Evolutionary conservation across 805 yeast genomes (phyloP).

Genomic region (Clavispora vitiphila): DNA sequence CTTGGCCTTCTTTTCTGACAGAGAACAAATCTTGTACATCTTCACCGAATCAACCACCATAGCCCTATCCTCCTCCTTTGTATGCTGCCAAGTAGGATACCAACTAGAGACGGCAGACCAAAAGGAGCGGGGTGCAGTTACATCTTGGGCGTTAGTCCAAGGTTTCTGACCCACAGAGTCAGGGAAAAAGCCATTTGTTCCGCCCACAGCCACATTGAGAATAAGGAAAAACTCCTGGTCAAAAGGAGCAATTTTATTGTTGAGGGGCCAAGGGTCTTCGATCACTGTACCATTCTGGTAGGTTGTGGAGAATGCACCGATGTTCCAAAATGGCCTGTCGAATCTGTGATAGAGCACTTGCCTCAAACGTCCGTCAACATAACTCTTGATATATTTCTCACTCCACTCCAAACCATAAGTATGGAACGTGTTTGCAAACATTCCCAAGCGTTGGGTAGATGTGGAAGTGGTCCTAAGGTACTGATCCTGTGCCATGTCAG

Average conservation of each 20-base stretch:
- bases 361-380: neutral
- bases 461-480: neutral
- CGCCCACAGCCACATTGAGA: conserved; percentile 1
- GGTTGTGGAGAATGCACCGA: neutral
- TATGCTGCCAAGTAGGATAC: neutral
- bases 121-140: neutral
- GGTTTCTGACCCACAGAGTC: neutral
- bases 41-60: neutral
- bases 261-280: neutral
- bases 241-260: conserved; percentile 1
- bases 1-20: neutral
- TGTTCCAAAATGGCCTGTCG: neutral
- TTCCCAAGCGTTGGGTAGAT: neutral
- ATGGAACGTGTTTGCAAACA: neutral
- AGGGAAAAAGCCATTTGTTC: neutral
- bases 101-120: neutral
- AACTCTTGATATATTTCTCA: neutral
- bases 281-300: neutral
- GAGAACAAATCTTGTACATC: neutral
- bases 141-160: neutral
- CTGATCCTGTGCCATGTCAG: neutral
- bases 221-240: neutral
- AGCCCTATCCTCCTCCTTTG: neutral
- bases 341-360: neutral
- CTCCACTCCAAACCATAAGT: neutral